phyloP scores from a whole-genome alignment of 768 basidiomycete genomes.

The Leccinum uliginosum region DNA sequence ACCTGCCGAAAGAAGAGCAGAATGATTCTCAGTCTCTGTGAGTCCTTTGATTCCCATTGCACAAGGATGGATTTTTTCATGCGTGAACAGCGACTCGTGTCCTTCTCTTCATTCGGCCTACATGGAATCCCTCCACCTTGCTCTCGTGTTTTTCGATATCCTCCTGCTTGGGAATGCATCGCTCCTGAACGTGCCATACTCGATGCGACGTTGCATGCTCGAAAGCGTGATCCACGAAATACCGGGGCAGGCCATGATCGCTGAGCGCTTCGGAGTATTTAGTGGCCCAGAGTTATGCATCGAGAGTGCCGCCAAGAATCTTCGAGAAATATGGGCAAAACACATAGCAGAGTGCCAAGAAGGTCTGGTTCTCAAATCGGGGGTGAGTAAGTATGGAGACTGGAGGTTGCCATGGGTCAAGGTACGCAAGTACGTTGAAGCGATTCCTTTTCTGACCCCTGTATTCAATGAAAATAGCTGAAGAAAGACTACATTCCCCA shows the following conservation, averaged over 20 bases:
- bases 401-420: slow-evolving; percentile 75
- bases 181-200: slow-evolving; percentile 54
- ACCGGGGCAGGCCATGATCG: slow-evolving; percentile 62
- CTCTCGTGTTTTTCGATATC: slow-evolving; percentile 85
- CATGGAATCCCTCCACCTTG: slow-evolving; percentile 51
- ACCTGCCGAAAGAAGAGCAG: slow-evolving; percentile 12
- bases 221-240: slow-evolving; percentile 50
- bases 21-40: slow-evolving; percentile 22
- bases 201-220: slow-evolving; percentile 54
- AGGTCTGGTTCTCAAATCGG: slow-evolving; percentile 77
- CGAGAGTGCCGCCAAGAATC: slow-evolving; percentile 18
- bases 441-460: slow-evolving; percentile 14
- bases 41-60: background rate
- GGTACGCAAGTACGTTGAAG: slow-evolving; percentile 25
- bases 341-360: slow-evolving; percentile 54
- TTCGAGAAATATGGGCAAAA: slow-evolving; percentile 47
- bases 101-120: slow-evolving; percentile 40
- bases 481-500: slow-evolving; percentile 88
- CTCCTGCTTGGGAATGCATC: slow-evolving; percentile 62
- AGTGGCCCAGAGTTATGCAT: slow-evolving; percentile 5
- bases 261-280: slow-evolving; percentile 47
- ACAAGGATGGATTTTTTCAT: slow-evolving; percentile 6
- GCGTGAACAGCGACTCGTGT: slow-evolving; percentile 31
- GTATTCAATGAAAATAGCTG: slow-evolving; percentile 33
- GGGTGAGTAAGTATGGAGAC: slow-evolving; percentile 64